Evolutionary conservation across 768 basidiomycete genomes (phyloP).

Genomic region (Mycena maculata): DNA sequence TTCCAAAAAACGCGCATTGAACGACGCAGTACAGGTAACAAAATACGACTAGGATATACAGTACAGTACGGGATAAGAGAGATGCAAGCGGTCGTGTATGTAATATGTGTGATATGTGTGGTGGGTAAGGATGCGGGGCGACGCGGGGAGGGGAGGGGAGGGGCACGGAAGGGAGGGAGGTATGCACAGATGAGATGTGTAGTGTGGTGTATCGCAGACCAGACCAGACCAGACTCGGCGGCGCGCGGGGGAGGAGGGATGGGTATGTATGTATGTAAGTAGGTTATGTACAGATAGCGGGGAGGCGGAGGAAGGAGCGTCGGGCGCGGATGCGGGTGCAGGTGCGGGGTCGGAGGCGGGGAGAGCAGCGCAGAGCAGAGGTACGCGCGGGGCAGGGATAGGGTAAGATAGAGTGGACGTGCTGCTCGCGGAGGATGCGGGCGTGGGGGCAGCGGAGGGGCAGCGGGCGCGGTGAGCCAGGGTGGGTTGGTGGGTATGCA

Average conservation of each 20-base stretch:
- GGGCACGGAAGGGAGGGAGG: not conserved
- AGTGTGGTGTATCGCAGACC: too few relatives aligned
- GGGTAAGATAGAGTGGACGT: not conserved
- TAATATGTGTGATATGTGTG: not conserved
- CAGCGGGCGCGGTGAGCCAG: not conserved
- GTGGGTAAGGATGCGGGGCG: not conserved
- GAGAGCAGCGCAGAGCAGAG: not conserved
- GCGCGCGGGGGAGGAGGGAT: not conserved
- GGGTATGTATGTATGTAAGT: not conserved
- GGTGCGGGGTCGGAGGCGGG: not conserved
- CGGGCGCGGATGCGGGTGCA: too few relatives aligned
- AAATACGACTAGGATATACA: constrained; percentile 1
- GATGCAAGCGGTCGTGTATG: not conserved
- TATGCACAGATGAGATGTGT: not conserved
- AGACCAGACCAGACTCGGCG: too few relatives aligned
- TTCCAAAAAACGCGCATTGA: constrained; percentile 20
- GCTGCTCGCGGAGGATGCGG: not conserved
- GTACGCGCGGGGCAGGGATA: not conserved
- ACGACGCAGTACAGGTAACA: constrained; percentile 12
- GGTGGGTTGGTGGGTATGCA: not conserved
- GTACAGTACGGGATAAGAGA: not conserved
- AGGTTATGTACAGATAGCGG: not conserved
- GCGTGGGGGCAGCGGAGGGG: not conserved
- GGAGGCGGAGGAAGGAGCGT: not conserved
- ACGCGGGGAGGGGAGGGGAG: not conserved